Evolutionary conservation across 1,284 basidiomycete species (phyloP), one percentile per base, ranked within the genome.

Genomic region (Marasmius tenuissimus): DNA sequence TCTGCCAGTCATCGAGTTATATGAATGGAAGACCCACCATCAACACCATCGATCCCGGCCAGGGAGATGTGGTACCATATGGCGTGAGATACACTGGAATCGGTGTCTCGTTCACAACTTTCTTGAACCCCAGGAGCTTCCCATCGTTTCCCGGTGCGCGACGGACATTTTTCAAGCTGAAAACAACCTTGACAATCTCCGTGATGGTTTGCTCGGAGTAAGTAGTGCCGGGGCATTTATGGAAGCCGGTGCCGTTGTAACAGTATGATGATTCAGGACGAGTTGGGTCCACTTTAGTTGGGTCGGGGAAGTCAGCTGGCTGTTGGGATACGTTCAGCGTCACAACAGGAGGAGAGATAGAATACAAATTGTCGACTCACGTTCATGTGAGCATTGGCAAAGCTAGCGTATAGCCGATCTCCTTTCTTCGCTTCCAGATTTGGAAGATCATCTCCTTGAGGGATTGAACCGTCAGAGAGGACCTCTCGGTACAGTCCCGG

Each of bases 361-460:
- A 50, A 11, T 5, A 61, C 53, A 33, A 52, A n/a, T 12, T 27
- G 34, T 53, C 5, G 12, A 68, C 80, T 49, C 64, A 85, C 83
- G 65, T 85, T 80, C 22, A 78, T 68, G 58, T 83, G 76, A 3
- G 83, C 83, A 52, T 80, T 83, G 68, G 73, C 78, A 71, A 83
- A 78, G 68, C 79, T 79, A 27, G 70, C 75, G 65, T 78, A 80
- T 57, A 84, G 69, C 20, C 75, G 71, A 65, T 84, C 81, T 2
- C 80, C 81, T 1, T 74, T 70, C 63, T 78, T 74, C 57, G 83
- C 72, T 11, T 74, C 63, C 22, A 81, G 50, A 8, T 76, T 67
- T 1, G 77, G 70, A 34, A 76, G 67, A n/a, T 73, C 75, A 0
- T 71, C 70, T 4, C 79, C 79, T 67, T 81, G 76, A n/a, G 74